Base-by-base conservation (phyloP, 345 rosid genomes). In the Ailanthus altissimus region DNA sequence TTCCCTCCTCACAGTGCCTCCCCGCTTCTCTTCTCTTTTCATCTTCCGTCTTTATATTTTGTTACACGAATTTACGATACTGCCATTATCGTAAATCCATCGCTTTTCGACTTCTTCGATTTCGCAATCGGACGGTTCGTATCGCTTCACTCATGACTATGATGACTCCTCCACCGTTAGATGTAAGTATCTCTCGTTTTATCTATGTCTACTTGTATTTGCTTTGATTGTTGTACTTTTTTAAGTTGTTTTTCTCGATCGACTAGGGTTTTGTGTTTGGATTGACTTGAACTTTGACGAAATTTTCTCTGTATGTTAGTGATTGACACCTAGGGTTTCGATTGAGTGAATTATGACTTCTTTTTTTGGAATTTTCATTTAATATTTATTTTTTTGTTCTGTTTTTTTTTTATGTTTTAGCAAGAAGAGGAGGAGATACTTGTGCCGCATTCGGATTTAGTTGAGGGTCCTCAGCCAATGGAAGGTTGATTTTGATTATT, bases 361-460 rank as follows among this genome's bases (percentile, higher is more conserved):
- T 71, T 40, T 5, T 40, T 72, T 56, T 14, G 25, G 14, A 67
- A 13, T 72, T 38, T 67, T 60, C 1, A 59, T 75, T 77, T 68
- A 72, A 25, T 69, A 25, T 14, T 71, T 36, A 43, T 72, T 60
- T 74, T 65, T 65, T 78, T 72, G 38, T 3, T 32, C 38, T 50
- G 16, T 23, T 16, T 36, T 23, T 84, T 80, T 75, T 51, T 65
- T 42, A 56, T 56, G 80, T 79, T 58, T 84, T 89, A 96, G 94
- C 97, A 90, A 78, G 94, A 91, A 64, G 97, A 92, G 82, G 99
- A 93, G 77, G 98, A 96, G 90, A 89, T 93, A 94, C 93, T 93
- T 28, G 98, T 93, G 73, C 98, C 98, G 23, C 92, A 89, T 79
- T 83, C 94, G 62, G 99, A 92, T 84, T 71, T 92, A 79, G 93